Base-by-base conservation (phyloP, 2,329 filamentous ascomycete genomes). In the Stromatinia cepivora region DNA sequence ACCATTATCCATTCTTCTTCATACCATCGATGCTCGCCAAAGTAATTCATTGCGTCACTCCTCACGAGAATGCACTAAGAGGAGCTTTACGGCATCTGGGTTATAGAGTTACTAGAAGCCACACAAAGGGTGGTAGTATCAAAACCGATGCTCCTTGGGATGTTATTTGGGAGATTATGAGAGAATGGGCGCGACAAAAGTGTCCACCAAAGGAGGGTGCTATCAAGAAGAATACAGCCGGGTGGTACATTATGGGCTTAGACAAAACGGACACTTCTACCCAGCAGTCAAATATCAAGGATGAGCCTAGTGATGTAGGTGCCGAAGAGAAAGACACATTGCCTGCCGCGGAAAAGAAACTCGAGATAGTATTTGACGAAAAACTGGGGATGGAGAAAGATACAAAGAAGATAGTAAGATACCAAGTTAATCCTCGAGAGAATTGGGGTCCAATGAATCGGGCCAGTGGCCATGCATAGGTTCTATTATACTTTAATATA, bases 71-170 rank as follows among this genome's bases (percentile, higher is more conserved):
- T 73, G 85, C 90, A 67, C 81, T 99, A 71, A 88, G 92, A 59
- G 94, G 95, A 31, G 95, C 95, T 4, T 82, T 99, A 42, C 85
- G 88, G 31, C 86, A 90, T 70, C 84, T 96, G 1, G 95, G 94
- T 9, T 98, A 97, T 78, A 85, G 86, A 58, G 91, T 91, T 4
- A 92, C 92, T 0, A 88, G 94, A 76, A 97, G 92, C 75, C 95
- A 99, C 79, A 93, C 93, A 75, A 93, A 93, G 74, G 86, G 92
- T 0, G 94, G 94, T 36, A 95, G 92, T 76, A 89, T 98, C 80
- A 97, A 96, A 82, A 98, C 95, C 0, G 89, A 98, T 80, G 95
- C 95, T 20, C 92, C 94, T 0, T 99, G 93, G 93, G 84, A 84
- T 6, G 89, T 92, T 0, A 86, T 99, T 61, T 98, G 95, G 94